A percentile compares a stretch with the other conserved stretches of the same genome.
phyloP scores from a whole-genome alignment of 2,329 filamentous ascomycete species.

The Cercospora sp. region DNA sequence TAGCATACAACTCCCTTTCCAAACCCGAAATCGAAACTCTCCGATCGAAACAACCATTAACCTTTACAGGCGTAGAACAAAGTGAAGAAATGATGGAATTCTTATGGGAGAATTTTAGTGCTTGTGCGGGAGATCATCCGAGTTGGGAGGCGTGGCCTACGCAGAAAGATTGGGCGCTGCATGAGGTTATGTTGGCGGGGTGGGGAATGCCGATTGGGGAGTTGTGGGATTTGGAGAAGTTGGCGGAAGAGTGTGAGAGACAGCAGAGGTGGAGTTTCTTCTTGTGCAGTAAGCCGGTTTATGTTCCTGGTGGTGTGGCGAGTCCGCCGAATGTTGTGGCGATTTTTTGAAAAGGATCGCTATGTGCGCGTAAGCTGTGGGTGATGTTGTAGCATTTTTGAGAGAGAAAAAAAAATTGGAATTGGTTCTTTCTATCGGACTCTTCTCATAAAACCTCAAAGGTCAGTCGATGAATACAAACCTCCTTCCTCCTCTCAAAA shows the following conservation, averaged over 20 bases:
- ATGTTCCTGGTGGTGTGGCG: constrained; percentile 43
- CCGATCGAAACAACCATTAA: constrained; percentile 42
- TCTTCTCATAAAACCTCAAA: too few species aligned
- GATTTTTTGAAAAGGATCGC: constrained; percentile 33
- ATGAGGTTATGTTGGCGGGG: constrained; percentile 52
- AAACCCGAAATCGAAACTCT: constrained; percentile 42
- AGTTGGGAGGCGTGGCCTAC: constrained; percentile 43
- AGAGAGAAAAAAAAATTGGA: too few species aligned
- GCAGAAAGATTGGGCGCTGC: constrained; percentile 41
- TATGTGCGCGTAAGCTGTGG: too few species aligned
- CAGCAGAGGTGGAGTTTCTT: constrained; percentile 50
- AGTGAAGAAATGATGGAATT: constrained; percentile 48
- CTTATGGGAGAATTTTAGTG: constrained; percentile 43
- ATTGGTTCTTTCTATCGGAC: too few species aligned
- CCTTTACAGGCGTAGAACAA: constrained; percentile 52
- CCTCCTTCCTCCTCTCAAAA: too few species aligned
- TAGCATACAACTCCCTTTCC: constrained; percentile 42
- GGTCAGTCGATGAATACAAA: too few species aligned
- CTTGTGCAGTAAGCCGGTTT: constrained; percentile 49
- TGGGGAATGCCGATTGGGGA: constrained; percentile 56
- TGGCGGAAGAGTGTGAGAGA: constrained; percentile 45
- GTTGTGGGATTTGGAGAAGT: constrained; percentile 51
- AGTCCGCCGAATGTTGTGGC: constrained; percentile 44
- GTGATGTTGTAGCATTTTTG: too few species aligned
- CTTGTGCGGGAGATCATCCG: constrained; percentile 43